Evolutionary conservation across 192 early-diverging fungal species (phyloP).

Genomic region (Backusella parvicylindrica): DNA sequence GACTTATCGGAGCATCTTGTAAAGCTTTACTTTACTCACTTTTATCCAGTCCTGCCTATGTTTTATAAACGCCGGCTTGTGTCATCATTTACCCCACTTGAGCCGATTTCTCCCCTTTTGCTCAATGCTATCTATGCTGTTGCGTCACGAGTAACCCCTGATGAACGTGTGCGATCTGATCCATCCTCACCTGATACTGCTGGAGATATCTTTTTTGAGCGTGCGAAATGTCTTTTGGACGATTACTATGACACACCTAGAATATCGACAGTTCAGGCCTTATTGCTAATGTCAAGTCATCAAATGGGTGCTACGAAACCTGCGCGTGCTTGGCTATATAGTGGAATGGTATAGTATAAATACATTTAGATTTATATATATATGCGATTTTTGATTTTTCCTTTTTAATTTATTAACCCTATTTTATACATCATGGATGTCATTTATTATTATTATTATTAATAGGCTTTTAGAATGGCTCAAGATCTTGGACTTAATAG

Average conservation of each 20-base stretch:
- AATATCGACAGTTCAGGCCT: constrained; percentile 59
- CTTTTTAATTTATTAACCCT: neutral
- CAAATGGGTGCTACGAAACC: constrained; percentile 66
- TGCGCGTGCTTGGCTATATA: constrained; percentile 68
- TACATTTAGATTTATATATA: neutral
- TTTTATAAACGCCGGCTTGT: constrained; percentile 55
- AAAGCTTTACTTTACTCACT: constrained; percentile 55
- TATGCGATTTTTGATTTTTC: neutral
- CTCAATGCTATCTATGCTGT: constrained; percentile 51
- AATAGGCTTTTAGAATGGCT: constrained; percentile 67
- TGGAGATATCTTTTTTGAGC: constrained; percentile 54
- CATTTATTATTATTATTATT: neutral
- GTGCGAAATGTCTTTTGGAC: constrained; percentile 66
- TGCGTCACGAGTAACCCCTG: constrained; percentile 44
- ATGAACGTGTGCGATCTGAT: constrained; percentile 38
- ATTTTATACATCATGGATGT: too few species aligned
- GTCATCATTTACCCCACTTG: constrained; percentile 41
- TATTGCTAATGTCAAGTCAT: constrained; percentile 64
- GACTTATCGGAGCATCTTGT: constrained; percentile 60
- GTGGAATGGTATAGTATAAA: constrained; percentile 53
- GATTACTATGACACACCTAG: constrained; percentile 60
- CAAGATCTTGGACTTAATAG: constrained; percentile 75
- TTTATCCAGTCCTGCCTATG: constrained; percentile 68
- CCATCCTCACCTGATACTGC: constrained; percentile 43
- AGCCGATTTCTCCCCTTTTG: constrained; percentile 33